A percentile compares a stretch with the other conserved stretches of the same genome.
Evolutionary conservation across 2,329 filamentous ascomycete genomes (phyloP).

Genomic region (Alternaria postmessia): DNA sequence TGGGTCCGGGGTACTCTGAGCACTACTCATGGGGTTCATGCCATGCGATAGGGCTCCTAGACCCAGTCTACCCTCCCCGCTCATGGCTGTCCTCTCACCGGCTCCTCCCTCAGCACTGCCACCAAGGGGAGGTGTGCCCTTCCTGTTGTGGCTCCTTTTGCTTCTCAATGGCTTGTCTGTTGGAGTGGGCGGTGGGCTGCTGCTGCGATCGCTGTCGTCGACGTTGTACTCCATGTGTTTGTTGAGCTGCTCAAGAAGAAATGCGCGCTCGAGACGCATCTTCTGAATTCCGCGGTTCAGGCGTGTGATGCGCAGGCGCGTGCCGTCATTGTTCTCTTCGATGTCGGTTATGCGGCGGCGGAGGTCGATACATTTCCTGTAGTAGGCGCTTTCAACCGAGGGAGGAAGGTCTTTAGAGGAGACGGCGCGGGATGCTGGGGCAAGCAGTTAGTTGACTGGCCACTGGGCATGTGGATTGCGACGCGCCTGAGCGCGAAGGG

Average conservation of each 20-base stretch:
- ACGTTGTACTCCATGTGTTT: constrained; percentile 58
- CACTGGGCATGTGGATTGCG: constrained; percentile 1
- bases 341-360: constrained; percentile 92
- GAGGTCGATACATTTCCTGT: constrained; percentile 93
- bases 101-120: constrained; percentile 17
- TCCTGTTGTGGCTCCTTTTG: constrained; percentile 71
- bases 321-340: constrained; percentile 87
- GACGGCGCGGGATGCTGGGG: constrained; percentile 39
- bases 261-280: constrained; percentile 83
- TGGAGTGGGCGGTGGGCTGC: constrained; percentile 80
- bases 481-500: constrained; percentile 6
- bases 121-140: constrained; percentile 44
- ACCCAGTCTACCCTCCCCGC: background rate
- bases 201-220: constrained; percentile 76
- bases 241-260: constrained; percentile 59
- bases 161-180: constrained; percentile 79
- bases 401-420: constrained; percentile 69
- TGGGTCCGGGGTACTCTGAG: constrained; percentile 52
- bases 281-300: constrained; percentile 89
- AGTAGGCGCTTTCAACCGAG: constrained; percentile 94
- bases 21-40: constrained; percentile 45
- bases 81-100: constrained; percentile 3
- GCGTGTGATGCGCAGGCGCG: constrained; percentile 78
- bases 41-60: constrained; percentile 11
- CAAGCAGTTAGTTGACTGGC: constrained; percentile 7